A percentile compares a stretch with the other conserved stretches of the same genome.
Conservation (phyloP, 495 filamentous ascomycete genomes). For the Hypoxylon lenormandii region DNA sequence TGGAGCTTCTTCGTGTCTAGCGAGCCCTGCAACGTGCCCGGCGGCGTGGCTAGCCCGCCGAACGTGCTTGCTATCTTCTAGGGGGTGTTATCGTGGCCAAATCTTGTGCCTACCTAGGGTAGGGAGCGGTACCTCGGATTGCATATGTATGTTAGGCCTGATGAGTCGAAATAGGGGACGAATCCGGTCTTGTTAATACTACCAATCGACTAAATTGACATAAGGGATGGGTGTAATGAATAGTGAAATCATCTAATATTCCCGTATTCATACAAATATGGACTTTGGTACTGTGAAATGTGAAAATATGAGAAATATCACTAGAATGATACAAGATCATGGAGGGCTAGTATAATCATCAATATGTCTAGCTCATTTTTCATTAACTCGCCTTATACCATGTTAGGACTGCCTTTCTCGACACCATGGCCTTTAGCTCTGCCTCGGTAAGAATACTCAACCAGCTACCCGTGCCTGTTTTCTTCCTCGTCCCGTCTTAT, state of each 20-base stretch:
- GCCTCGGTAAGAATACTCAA: conserved; percentile 13
- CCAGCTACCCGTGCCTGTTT: conserved; percentile 19
- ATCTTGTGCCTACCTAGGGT: no score
- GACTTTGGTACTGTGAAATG: no score
- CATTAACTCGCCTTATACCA: conserved; percentile 40
- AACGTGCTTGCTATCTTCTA: conserved; percentile 61
- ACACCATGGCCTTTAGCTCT: conserved; percentile 3
- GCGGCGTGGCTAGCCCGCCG: conserved; percentile 63
- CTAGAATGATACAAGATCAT: conserved; percentile 4
- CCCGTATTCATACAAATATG: no score
- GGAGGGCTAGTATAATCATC: conserved; percentile 10
- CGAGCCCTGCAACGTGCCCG: conserved; percentile 62
- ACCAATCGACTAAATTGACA: no score
- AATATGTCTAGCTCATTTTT: conserved; percentile 28
- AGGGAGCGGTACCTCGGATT: no score
- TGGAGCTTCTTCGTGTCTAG: conserved; percentile 64
- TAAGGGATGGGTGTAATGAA: no score
- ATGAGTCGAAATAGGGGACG: no score
- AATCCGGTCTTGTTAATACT: no score
- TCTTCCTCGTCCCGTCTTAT: conserved; percentile 19
- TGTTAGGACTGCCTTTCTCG: conserved; percentile 18
- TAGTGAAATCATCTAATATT: no score
- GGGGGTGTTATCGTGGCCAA: neutral
- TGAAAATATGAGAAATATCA: neutral
- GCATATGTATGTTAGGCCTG: no score